Percentiles rank a stretch among this genome's conserved stretches.
Evolutionary conservation across 768 basidiomycete genomes (phyloP).

Genomic region (Mycena latifolia): DNA sequence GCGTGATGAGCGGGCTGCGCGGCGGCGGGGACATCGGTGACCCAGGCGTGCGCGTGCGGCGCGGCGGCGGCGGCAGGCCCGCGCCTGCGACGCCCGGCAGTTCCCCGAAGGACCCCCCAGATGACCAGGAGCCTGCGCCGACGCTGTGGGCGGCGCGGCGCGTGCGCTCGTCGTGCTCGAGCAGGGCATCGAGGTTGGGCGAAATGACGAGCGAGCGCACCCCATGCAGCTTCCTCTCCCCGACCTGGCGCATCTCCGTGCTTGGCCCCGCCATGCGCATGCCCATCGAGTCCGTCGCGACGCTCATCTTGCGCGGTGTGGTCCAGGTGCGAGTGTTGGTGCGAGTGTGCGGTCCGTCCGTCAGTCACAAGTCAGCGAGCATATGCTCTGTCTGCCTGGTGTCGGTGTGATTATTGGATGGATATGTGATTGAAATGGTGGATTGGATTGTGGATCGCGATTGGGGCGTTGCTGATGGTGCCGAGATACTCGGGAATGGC

Average conservation of each 20-base stretch:
- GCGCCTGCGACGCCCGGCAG: conserved; percentile 25
- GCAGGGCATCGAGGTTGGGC: conserved; percentile 69
- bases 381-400: no score
- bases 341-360: no score
- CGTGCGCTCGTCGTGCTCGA: conserved; percentile 68
- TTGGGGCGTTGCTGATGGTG: no score
- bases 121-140: neutral
- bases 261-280: neutral
- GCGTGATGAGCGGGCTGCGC: conserved; percentile 16
- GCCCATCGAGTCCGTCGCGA: neutral
- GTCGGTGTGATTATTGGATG: no score
- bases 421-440: no score
- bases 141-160: conserved; percentile 41
- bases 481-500: no score
- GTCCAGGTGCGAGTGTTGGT: no score
- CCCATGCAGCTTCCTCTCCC: neutral
- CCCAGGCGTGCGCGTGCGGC: conserved; percentile 28
- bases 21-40: conserved; percentile 14
- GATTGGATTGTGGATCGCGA: no score
- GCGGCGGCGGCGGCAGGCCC: conserved; percentile 50
- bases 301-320: neutral
- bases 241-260: neutral
- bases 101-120: no score
- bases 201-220: conserved; percentile 60
- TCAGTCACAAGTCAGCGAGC: no score